Evolutionary conservation across 2,329 filamentous ascomycete species (phyloP).

Genomic region (Sporothrix variecibatus): DNA sequence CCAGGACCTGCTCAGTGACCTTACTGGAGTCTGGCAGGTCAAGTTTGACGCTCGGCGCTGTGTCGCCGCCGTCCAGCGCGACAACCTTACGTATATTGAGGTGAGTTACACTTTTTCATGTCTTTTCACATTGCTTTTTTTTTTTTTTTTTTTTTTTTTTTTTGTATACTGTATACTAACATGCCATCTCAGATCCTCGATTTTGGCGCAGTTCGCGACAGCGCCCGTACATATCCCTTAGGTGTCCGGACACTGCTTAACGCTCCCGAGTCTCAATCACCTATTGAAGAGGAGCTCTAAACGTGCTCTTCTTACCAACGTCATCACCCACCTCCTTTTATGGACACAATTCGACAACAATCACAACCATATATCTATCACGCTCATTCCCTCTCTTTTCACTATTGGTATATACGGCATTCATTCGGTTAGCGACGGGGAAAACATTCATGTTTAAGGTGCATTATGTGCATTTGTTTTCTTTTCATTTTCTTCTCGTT

Average conservation of each 20-base stretch:
- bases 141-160: not conserved
- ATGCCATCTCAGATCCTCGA: constrained; percentile 77
- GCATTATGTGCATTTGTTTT: not conserved
- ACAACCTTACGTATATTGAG: constrained; percentile 92
- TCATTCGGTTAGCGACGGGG: constrained; percentile 18
- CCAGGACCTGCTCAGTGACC: constrained; percentile 86
- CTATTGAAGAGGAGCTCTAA: constrained; percentile 50
- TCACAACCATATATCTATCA: not conserved
- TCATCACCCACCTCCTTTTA: not conserved
- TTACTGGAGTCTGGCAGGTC: constrained; percentile 98
- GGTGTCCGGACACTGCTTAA: constrained; percentile 75
- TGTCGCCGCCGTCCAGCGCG: constrained; percentile 92
- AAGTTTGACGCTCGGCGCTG: constrained; percentile 95
- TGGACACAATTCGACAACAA: not conserved
- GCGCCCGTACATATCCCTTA: constrained; percentile 72
- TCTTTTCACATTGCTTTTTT: not conserved
- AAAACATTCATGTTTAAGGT: not conserved
- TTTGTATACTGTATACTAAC: constrained; percentile 19
- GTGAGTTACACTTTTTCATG: constrained; percentile 52
- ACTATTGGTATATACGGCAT: constrained; percentile 9
- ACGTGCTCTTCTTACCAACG: no score
- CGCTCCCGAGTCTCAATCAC: constrained; percentile 53
- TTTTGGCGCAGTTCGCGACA: constrained; percentile 91
- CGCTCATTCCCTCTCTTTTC: not conserved
- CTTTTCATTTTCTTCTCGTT: not conserved